Percentiles rank a stretch among this genome's conserved stretches.
phyloP scores from a whole-genome alignment of 176 grass and related monocot genomes.

The Microstegium vimineum region DNA sequence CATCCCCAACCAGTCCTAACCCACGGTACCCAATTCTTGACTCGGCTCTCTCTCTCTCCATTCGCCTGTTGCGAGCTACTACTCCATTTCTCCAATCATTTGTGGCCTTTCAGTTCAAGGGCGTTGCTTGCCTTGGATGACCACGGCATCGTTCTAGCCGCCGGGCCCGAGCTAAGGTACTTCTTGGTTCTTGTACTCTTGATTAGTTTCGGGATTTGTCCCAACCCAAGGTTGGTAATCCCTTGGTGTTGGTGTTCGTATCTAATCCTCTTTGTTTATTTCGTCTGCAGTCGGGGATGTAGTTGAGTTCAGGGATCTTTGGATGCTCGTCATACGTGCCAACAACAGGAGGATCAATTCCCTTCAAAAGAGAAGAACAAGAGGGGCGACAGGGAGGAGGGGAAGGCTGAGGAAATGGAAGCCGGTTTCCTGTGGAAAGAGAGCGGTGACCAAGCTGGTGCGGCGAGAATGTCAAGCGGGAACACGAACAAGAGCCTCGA shows the following conservation, averaged over 20 bases:
- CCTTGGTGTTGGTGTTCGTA: neutral
- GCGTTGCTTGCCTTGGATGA: neutral
- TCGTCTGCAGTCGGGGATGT: constrained; percentile 1
- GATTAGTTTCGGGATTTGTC: constrained; percentile 6
- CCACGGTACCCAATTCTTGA: constrained; percentile 16
- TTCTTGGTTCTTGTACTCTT: neutral
- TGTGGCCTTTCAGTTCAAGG: neutral
- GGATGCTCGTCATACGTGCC: neutral
- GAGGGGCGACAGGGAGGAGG: neutral
- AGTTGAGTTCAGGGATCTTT: constrained; percentile 7
- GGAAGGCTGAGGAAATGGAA: neutral
- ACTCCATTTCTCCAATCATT: neutral
- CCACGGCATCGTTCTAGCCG: neutral
- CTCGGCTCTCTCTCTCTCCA: constrained; percentile 1
- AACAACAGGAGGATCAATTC: neutral
- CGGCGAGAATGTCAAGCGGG: constrained; percentile 12
- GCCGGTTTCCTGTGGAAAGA: constrained; percentile 5
- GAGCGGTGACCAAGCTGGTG: neutral
- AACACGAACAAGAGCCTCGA: constrained; percentile 37
- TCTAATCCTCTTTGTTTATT: neutral
- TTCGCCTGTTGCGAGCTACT: too few relatives aligned
- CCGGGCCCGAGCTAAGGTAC: neutral
- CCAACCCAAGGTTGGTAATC: neutral
- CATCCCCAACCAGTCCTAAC: neutral
- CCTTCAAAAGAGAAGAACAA: neutral